Conservation (phyloP, 2,329 filamentous ascomycete genomes). For the Sporothrix humicola region DNA sequence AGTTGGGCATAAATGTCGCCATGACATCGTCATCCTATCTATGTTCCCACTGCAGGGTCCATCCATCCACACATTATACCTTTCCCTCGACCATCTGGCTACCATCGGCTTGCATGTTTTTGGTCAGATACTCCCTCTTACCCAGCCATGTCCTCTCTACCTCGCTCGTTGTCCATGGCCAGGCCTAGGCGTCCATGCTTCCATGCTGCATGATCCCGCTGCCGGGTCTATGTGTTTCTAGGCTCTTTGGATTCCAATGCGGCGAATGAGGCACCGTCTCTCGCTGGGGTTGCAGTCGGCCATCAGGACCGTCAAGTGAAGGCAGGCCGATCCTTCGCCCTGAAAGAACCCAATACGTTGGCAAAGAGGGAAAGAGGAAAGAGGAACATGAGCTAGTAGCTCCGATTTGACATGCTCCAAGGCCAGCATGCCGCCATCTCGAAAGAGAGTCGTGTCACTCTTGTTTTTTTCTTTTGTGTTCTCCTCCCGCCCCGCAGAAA, state of each 20-base stretch:
- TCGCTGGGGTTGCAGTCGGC: not conserved
- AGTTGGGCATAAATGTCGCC: constrained; percentile 2
- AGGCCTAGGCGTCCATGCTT: not conserved
- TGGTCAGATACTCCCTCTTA: not conserved
- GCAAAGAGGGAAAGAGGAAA: not conserved
- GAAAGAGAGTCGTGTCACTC: constrained; percentile 11
- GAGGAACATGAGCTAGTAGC: not conserved
- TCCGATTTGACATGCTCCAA: not conserved
- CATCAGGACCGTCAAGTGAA: not conserved
- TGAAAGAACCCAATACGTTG: not conserved
- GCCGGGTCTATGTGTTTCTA: constrained; percentile 6
- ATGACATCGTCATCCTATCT: constrained; percentile 6
- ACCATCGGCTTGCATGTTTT: not conserved
- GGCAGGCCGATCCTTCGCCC: not conserved
- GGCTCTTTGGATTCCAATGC: not conserved
- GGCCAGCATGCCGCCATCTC: not conserved
- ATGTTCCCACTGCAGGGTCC: constrained; percentile 3
- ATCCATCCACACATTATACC: not conserved
- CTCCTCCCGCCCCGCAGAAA: constrained; percentile 31
- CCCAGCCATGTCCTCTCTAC: not conserved
- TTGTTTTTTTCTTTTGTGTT: not conserved
- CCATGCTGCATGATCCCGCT: constrained; percentile 11
- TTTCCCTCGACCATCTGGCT: not conserved
- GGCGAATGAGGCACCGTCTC: not conserved
- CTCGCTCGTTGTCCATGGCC: not conserved